Conservation (phyloP, 2,329 filamentous ascomycete genomes). For the Exophiala dermatitidis region DNA sequence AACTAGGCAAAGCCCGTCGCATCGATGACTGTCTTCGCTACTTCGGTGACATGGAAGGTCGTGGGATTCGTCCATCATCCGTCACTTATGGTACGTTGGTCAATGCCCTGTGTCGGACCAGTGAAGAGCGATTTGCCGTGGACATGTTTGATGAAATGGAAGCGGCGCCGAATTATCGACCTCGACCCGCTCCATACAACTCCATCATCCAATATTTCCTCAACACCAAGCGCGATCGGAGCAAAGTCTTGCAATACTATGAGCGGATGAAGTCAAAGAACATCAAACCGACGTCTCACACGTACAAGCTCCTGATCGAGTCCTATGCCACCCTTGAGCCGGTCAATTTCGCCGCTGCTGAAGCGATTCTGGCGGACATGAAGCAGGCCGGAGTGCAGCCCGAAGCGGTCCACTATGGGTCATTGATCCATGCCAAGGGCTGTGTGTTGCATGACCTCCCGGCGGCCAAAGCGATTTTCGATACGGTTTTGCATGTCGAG, state of each 20-base stretch:
- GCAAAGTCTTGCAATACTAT: slow-evolving; percentile 90
- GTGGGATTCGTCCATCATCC: slow-evolving; percentile 89
- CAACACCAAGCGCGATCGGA: slow-evolving; percentile 90
- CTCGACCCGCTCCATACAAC: slow-evolving; percentile 93
- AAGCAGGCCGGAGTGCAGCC: slow-evolving; percentile 64
- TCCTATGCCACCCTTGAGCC: slow-evolving; percentile 91
- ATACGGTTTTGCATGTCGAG: slow-evolving; percentile 63
- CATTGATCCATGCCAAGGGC: slow-evolving; percentile 89
- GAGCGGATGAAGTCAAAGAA: slow-evolving; percentile 83
- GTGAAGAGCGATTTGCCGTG: slow-evolving; percentile 94
- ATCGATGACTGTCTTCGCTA: slow-evolving; percentile 98
- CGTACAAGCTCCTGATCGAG: slow-evolving; percentile 94
- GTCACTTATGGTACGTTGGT: slow-evolving; percentile 98
- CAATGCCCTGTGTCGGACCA: slow-evolving; percentile 93
- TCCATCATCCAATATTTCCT: slow-evolving; percentile 99
- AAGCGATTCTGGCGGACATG: slow-evolving; percentile 74
- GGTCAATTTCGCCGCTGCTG: slow-evolving; percentile 78
- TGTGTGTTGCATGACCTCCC: slow-evolving; percentile 89
- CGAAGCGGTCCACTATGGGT: slow-evolving; percentile 91
- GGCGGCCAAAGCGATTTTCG: slow-evolving; percentile 73
- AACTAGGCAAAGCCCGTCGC: slow-evolving; percentile 92
- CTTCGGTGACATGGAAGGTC: slow-evolving; percentile 92
- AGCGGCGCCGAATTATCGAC: slow-evolving; percentile 97
- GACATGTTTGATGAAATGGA: slow-evolving; percentile 99
- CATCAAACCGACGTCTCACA: slow-evolving; percentile 89